Evolutionary conservation across 208 protist genomes (phyloP), one percentile per base, ranked within the genome.

Genomic region (Ichthyophonus hoferi): DNA sequence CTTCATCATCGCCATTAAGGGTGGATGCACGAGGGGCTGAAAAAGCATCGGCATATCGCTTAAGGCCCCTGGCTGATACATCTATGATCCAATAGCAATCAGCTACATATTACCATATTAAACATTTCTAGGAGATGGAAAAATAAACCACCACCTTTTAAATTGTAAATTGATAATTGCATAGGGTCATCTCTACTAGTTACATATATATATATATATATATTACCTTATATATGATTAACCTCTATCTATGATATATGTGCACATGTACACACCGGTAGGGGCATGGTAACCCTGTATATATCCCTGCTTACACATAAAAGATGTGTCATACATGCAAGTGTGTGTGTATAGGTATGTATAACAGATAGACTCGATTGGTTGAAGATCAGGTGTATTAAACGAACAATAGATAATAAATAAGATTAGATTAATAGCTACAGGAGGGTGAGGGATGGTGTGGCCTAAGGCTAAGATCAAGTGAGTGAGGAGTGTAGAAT

Each of bases 181-280:
- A 76, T n/a, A 33, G 31, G 50, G 50, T 76, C 14, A 33, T n/a
- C 31, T 67, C 50, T n/a, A n/a, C 12, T 67, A 67, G 12, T n/a
- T 67, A 67, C 31, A 67, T 67, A 67, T 67, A 67, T 67, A 67
- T 67, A 67, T 67, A 67, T 67, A 67, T 67, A 67, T 67, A 67
- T 67, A 67, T 67, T n/a, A n/a, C 12, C 31, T n/a, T 31, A 67
- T 67, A 67, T 67, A 31, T 67, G 50, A n/a, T n/a, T 67, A 67
- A n/a, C 12, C 50, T n/a, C 31, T n/a, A n/a, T n/a, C 31, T n/a
- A n/a, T n/a, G 12, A 67, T 67, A 67, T 67, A 67, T 67, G 31
- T 67, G 31, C 31, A 67, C 31, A 31, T 67, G 50, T 67, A 31
- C 31, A 31, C 31, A 31, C 31, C 14, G 12, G 50, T 67, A 31